Evolutionary conservation across 2,329 filamentous ascomycete genomes (phyloP), one percentile per base, ranked within the genome.

Genomic region (Arthroderma sp.): DNA sequence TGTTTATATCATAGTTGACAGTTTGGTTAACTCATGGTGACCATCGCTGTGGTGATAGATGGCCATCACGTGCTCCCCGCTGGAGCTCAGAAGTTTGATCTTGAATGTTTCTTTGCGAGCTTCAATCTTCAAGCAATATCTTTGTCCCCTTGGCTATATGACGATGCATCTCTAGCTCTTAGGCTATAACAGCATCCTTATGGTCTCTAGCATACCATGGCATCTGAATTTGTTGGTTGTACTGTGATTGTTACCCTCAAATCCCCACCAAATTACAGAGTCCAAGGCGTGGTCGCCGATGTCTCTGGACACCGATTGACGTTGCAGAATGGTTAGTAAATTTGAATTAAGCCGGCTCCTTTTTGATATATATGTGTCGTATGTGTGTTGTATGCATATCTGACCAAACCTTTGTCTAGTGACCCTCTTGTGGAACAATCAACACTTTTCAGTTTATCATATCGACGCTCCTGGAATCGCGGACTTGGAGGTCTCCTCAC

Each of bases 191-290:
- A 22, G 15, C 15, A 22, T 22, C 15, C 15, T 22, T 22, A 22
- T 22, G 15, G 15, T 22, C 15, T 22, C 15, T 37, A 11, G 29
- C 38, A 33, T 33, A 65, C 48, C 53, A 83, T 83, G 80, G 78
- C 80, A 40, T 71, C 72, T 48, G 72, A 78, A 57, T 86, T 89
- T 60, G 78, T 86, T 56, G 85, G 85, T 50, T 74, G 85, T 61
- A 78, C 81, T 48, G 85, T 91, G 65, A 68, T 78, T 48, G 80
- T 91, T 56, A 82, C 80, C 32, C 72, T 91, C 51, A 75, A 73
- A 55, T 70, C 77, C 47, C 81, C 82, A 43, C 72, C 74, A 2
- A 75, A 76, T 48, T 75, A 74, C 36, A 70, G 76, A 54, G 67
- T 89, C 41, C 77, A 78, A 49, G 86, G 86, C 42, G 75, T 77